Evolutionary conservation across 257 asterid species (phyloP), one percentile per base, ranked within the genome.

Genomic region (Leonotis leonurus): DNA sequence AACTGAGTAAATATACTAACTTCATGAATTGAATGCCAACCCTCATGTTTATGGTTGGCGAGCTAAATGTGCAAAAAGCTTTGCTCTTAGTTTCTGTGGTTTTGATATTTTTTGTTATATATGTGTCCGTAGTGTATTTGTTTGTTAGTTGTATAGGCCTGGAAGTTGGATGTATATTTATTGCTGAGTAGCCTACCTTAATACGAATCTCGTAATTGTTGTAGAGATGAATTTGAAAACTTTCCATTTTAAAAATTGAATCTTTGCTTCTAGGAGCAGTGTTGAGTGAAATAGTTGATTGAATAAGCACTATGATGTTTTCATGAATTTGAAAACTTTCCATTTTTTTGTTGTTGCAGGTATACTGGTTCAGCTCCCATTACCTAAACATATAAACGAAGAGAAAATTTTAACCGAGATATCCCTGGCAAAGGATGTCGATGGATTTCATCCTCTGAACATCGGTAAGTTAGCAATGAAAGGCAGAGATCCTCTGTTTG

Each of bases 391-490:
- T 68, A 83, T 92, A 53, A 83, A 81, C 60, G 99, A 92, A 75
- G 99, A 87, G 85, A 86, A 75, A 51, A 79, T 92, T 13, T 59
- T 92, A 40, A 64, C 69, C 33, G 96, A 92, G 74, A 89, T 92
- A 64, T 83, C 91, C 53, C 78, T 92, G 50, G 94, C 78, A 21
- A 92, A 92, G 76, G 99, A 92, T 71, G 99, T 89, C 0, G 99
- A 92, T 71, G 99, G 97, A 17, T 92, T 92, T 79, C 97, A 89
- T 75, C 99, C 99, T 61, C 76, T 85, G 29, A 87, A 92, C 80
- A 86, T 92, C 56, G 97, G 99, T 69, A 89, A 89, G 79, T 87
- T 92, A 75, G 97, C 99, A n/a, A 92, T 92, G 99, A 92, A 86
- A 73, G 97, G 97, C 80, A 80, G 96, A 81, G 88, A 89, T 60